Evolutionary conservation across 2,329 filamentous ascomycete species (phyloP).

Genomic region (Fusarium hainanense): DNA sequence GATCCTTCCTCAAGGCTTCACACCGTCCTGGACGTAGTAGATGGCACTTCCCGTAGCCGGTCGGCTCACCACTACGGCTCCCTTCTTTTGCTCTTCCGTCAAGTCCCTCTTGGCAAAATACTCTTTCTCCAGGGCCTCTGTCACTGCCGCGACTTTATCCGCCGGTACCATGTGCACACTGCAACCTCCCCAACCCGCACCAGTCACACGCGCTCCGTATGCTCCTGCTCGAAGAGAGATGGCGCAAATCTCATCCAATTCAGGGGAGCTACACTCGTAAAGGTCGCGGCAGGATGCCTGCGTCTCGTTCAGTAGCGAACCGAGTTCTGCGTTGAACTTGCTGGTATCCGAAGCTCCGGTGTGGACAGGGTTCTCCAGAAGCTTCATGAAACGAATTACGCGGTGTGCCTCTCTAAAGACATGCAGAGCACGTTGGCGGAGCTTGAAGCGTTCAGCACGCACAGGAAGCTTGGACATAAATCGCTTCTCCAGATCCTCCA

Average conservation of each 20-base stretch:
- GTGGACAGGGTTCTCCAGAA: slow-evolving; percentile 69
- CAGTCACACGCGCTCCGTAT: slow-evolving; percentile 87
- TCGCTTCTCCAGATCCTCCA: slow-evolving; percentile 76
- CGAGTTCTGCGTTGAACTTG: slow-evolving; percentile 74
- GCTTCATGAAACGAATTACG: slow-evolving; percentile 82
- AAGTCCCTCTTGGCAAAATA: slow-evolving; percentile 80
- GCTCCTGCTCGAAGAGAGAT: slow-evolving; percentile 83
- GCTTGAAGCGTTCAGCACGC: slow-evolving; percentile 85
- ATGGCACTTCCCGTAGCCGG: slow-evolving; percentile 79
- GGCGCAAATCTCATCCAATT: slow-evolving; percentile 88
- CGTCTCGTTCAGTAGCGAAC: slow-evolving; percentile 87
- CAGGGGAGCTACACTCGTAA: slow-evolving; percentile 92
- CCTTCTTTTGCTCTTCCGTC: slow-evolving; percentile 76
- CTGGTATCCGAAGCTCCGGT: slow-evolving; percentile 62
- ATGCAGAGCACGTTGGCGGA: slow-evolving; percentile 88
- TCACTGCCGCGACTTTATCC: slow-evolving; percentile 82
- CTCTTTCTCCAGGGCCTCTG: slow-evolving; percentile 78
- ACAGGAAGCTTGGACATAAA: slow-evolving; percentile 93
- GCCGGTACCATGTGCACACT: slow-evolving; percentile 92
- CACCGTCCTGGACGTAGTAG: slow-evolving; percentile 54
- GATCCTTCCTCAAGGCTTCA: slow-evolving; percentile 25
- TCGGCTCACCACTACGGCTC: slow-evolving; percentile 88
- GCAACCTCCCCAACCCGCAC: slow-evolving; percentile 97
- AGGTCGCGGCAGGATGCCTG: slow-evolving; percentile 87
- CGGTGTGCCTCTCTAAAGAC: slow-evolving; percentile 91